These are phyloP conservation scores for Candida sphagnicola DNA, from an alignment of 805 yeast species.

Conservation along the genomic window DNA sequence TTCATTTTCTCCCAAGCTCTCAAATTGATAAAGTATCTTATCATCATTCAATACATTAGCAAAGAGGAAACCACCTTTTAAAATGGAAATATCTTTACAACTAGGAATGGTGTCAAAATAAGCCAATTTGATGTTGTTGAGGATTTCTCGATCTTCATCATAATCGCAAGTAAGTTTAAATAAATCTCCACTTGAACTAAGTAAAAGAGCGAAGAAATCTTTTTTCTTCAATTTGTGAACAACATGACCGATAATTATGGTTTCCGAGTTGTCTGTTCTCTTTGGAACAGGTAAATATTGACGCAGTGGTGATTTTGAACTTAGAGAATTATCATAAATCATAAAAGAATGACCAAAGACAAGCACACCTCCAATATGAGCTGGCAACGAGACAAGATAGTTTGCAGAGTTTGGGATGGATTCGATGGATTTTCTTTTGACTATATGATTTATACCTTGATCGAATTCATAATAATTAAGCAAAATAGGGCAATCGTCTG, in stretches of 20 bases:
- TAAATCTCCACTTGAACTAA: slow-evolving; percentile 68
- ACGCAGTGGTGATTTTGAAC: slow-evolving; percentile 7
- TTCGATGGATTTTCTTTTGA: slow-evolving; percentile 33
- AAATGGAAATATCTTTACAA: slow-evolving; percentile 51
- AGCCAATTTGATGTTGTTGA: slow-evolving; percentile 43
- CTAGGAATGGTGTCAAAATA: slow-evolving; percentile 78
- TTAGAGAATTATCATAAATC: slow-evolving; percentile 38
- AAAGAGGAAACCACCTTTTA: slow-evolving; percentile 73
- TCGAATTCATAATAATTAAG: slow-evolving; percentile 79
- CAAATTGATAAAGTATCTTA: slow-evolving; percentile 73
- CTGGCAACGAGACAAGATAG: slow-evolving; percentile 65
- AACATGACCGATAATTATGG: slow-evolving; percentile 49
- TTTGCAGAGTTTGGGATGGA: slow-evolving; percentile 35
- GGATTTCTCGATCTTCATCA: slow-evolving; percentile 40
- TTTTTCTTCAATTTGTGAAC: slow-evolving; percentile 61
- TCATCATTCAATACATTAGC: slow-evolving; percentile 62
- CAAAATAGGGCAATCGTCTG: slow-evolving; percentile 11
- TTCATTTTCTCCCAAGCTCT: slow-evolving; percentile 62
- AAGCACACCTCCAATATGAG: slow-evolving; percentile 64
- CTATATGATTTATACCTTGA: slow-evolving; percentile 76
- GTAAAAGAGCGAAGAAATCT: slow-evolving; percentile 65
- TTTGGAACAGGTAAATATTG: slow-evolving; percentile 53
- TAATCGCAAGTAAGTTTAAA: slow-evolving; percentile 56
- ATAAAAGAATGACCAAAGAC: slow-evolving; percentile 57
- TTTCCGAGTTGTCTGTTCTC: slow-evolving; percentile 22